phyloP scores from a whole-genome alignment of 2,329 filamentous ascomycete genomes.

The Talaromyces sp. region DNA sequence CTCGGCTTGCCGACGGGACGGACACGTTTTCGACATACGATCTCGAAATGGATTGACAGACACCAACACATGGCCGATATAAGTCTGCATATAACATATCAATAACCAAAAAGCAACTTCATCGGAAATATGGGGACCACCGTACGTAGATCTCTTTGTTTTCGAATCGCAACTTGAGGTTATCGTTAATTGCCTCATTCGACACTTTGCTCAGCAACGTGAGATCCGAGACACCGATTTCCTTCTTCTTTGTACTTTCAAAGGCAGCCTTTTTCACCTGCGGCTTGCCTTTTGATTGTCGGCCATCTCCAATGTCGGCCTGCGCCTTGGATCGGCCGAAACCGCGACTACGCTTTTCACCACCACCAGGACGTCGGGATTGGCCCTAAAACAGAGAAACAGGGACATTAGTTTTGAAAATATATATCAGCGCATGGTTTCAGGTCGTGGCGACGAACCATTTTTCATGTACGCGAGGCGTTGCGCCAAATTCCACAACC shows the following conservation, averaged over 20 bases:
- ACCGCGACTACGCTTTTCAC: constrained; percentile 39
- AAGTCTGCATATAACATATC: constrained; percentile 57
- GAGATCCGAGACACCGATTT: constrained; percentile 96
- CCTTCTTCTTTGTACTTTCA: constrained; percentile 97
- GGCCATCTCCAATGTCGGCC: constrained; percentile 39
- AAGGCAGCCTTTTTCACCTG: constrained; percentile 95
- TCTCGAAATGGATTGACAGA: constrained; percentile 98
- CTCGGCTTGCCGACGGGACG: not conserved
- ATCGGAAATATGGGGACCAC: constrained; percentile 17
- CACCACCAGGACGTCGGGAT: constrained; percentile 39
- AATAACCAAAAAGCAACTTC: constrained; percentile 4
- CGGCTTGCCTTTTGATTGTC: constrained; percentile 48
- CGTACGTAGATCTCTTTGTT: constrained; percentile 89
- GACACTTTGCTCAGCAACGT: constrained; percentile 97
- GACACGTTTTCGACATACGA: constrained; percentile 43
- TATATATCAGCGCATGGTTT: not conserved
- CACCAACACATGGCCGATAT: constrained; percentile 98
- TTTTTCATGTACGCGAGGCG: constrained; percentile 26
- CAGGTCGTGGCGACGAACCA: constrained; percentile 20
- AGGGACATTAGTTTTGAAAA: not conserved
- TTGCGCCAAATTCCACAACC: constrained; percentile 26
- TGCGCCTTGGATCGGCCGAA: constrained; percentile 39
- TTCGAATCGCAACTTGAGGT: constrained; percentile 96
- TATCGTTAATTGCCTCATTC: constrained; percentile 99
- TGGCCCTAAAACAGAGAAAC: constrained; percentile 27